phyloP scores from a whole-genome alignment of 257 asterid species.

The Solanum verrucosum region DNA sequence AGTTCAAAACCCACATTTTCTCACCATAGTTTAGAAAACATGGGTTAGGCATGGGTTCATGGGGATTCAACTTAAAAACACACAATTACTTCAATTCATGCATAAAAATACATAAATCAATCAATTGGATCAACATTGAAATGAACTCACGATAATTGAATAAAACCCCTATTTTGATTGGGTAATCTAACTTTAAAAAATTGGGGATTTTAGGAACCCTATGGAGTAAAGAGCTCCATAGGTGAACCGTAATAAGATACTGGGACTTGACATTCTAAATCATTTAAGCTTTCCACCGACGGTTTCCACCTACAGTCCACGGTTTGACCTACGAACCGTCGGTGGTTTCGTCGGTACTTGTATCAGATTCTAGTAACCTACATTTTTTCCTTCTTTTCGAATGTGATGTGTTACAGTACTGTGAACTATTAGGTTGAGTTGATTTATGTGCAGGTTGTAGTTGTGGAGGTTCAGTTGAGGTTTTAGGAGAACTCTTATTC shows the following conservation, averaged over 20 bases:
- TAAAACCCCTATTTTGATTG: not conserved
- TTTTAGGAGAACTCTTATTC: not conserved
- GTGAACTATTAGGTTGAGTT: not conserved
- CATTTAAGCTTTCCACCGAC: not conserved
- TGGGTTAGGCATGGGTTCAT: not conserved
- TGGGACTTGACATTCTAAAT: not conserved
- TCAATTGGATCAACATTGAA: not conserved
- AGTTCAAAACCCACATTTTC: not conserved
- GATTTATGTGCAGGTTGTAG: not conserved
- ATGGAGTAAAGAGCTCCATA: not conserved
- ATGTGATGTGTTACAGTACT: not conserved
- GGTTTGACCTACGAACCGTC: not conserved
- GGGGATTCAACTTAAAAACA: not conserved
- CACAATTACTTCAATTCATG: not conserved
- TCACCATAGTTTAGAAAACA: not conserved
- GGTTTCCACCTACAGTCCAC: not conserved
- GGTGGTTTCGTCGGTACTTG: not conserved
- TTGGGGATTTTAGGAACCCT: not conserved
- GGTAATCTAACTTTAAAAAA: not conserved
- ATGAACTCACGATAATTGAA: not conserved
- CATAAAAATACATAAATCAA: not conserved
- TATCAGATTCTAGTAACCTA: not conserved
- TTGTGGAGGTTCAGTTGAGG: not conserved
- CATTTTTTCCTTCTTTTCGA: not conserved
- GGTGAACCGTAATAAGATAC: not conserved